Percentiles rank a stretch among this genome's conserved stretches.
Conservation (phyloP, 1,139 yeast species). For the Kodamaea sp. region DNA sequence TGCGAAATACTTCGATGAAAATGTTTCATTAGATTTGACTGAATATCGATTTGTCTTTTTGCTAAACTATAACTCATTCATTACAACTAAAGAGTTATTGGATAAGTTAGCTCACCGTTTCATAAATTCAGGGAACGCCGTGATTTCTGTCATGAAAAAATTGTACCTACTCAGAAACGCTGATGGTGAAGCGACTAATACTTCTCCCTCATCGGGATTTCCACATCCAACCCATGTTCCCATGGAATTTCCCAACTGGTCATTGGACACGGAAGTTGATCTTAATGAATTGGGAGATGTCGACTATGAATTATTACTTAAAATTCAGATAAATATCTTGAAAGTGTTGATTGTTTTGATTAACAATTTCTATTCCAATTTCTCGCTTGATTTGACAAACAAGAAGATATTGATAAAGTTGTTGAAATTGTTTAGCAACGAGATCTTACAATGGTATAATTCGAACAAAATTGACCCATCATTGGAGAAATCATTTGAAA, state of each 20-base stretch:
- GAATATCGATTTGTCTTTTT: slow-evolving; percentile 48
- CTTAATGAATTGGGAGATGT: slow-evolving; percentile 45
- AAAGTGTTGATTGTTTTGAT: slow-evolving; percentile 76
- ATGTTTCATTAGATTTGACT: slow-evolving; percentile 41
- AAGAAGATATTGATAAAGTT: slow-evolving; percentile 66
- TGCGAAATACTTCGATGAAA: slow-evolving; percentile 38
- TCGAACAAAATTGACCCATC: slow-evolving; percentile 44
- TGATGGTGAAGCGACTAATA: slow-evolving; percentile 3
- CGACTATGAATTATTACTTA: slow-evolving; percentile 58
- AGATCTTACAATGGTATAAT: slow-evolving; percentile 70
- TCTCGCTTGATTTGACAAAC: slow-evolving; percentile 66
- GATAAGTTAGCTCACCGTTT: slow-evolving; percentile 47
- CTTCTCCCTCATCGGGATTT: slow-evolving; percentile 2
- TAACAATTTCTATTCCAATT: slow-evolving; percentile 72
- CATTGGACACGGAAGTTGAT: slow-evolving; percentile 36
- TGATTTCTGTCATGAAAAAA: slow-evolving; percentile 46
- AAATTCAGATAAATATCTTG: slow-evolving; percentile 79
- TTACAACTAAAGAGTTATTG: slow-evolving; percentile 43
- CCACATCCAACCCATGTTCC: slow-evolving; percentile 3
- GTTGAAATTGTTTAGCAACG: slow-evolving; percentile 68
- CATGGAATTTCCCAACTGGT: slow-evolving; percentile 58
- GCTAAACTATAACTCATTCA: slow-evolving; percentile 44
- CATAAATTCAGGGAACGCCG: slow-evolving; percentile 50
- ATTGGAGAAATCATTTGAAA: slow-evolving; percentile 47
- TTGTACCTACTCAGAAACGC: slow-evolving; percentile 6